A percentile compares a stretch with the other conserved stretches of the same genome.
phyloP scores from a whole-genome alignment of 805 yeast species.

The Wickerhamiella slavikovae region DNA sequence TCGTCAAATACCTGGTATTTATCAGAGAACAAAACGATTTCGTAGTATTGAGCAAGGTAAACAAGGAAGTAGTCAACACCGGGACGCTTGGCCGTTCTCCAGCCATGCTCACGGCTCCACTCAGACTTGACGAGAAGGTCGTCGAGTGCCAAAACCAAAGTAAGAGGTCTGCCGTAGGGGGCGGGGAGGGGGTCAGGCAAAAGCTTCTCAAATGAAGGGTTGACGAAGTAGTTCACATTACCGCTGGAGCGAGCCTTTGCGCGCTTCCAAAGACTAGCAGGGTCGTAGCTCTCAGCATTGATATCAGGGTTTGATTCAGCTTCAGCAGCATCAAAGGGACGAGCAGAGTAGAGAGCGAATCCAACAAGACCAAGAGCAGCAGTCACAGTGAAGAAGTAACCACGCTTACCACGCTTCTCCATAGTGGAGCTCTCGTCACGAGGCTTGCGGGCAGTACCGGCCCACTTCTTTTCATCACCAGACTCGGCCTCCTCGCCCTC shows the following conservation, averaged over 20 bases:
- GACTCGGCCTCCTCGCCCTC: constrained; percentile 4
- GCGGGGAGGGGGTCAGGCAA: constrained; percentile 86
- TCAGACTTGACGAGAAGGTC: constrained; percentile 79
- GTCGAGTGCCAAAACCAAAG: constrained; percentile 74
- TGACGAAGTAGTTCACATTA: constrained; percentile 65
- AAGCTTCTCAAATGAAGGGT: constrained; percentile 82
- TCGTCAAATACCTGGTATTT: constrained; percentile 75
- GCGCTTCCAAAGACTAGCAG: constrained; percentile 45
- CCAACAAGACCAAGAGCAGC: constrained; percentile 23
- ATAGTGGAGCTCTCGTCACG: constrained; percentile 19
- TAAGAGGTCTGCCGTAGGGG: constrained; percentile 79
- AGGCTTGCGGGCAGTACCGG: constrained; percentile 26
- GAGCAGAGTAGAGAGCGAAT: constrained; percentile 42
- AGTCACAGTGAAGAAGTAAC: constrained; percentile 30
- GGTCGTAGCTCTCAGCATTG: constrained; percentile 42
- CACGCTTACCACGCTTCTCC: constrained; percentile 50
- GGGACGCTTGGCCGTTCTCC: constrained; percentile 98
- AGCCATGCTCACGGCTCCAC: constrained; percentile 82
- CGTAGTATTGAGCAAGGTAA: constrained; percentile 86
- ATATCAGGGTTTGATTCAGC: constrained; percentile 36
- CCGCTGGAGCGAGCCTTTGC: constrained; percentile 50
- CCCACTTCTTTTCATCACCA: constrained; percentile 24
- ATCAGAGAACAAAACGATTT: constrained; percentile 75
- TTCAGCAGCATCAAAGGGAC: constrained; percentile 73
- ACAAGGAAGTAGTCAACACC: constrained; percentile 94